phyloP scores from a whole-genome alignment of 2,329 filamentous ascomycete species.

The Teratosphaeriaceae sp. region DNA sequence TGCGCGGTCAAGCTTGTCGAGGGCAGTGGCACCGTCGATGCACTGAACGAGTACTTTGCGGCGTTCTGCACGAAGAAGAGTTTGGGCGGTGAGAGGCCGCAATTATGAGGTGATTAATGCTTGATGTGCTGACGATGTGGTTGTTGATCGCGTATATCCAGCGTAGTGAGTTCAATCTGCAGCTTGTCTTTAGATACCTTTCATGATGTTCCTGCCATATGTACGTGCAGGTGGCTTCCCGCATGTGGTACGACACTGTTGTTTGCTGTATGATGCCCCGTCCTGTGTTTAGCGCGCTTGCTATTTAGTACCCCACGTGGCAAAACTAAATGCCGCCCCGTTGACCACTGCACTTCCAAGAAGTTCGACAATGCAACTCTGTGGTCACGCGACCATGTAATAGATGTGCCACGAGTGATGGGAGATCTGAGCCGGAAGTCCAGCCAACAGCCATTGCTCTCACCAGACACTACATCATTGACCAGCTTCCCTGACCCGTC shows the following conservation, averaged over 20 bases:
- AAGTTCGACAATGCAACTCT: too few relatives aligned
- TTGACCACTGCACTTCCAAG: background rate
- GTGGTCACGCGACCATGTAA: constrained; percentile 2
- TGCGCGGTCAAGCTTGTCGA: constrained; percentile 67
- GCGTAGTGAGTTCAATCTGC: too few relatives aligned
- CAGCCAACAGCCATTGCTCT: constrained; percentile 6
- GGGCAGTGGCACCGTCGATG: constrained; percentile 72
- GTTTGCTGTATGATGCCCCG: too few relatives aligned
- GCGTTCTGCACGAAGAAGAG: constrained; percentile 9
- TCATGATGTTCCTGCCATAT: too few relatives aligned
- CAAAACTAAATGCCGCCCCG: too few relatives aligned
- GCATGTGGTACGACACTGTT: too few relatives aligned
- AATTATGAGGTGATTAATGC: background rate
- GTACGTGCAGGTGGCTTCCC: too few relatives aligned
- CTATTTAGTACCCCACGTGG: background rate
- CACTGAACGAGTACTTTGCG: constrained; percentile 77
- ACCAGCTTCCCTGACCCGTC: constrained; percentile 27
- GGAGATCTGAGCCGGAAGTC: constrained; percentile 11
- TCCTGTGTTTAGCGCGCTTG: too few relatives aligned
- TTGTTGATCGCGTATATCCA: too few relatives aligned
- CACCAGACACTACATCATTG: constrained; percentile 19
- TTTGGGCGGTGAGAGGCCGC: constrained; percentile 2
- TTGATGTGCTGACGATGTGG: background rate
- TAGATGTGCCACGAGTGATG: constrained; percentile 4
- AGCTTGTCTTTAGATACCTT: too few relatives aligned